A percentile compares a stretch with the other conserved stretches of the same genome.
These are phyloP conservation scores for Fusarium sulawesiense DNA, from an alignment of 2,329 filamentous ascomycete species.

Conservation along the genomic window DNA sequence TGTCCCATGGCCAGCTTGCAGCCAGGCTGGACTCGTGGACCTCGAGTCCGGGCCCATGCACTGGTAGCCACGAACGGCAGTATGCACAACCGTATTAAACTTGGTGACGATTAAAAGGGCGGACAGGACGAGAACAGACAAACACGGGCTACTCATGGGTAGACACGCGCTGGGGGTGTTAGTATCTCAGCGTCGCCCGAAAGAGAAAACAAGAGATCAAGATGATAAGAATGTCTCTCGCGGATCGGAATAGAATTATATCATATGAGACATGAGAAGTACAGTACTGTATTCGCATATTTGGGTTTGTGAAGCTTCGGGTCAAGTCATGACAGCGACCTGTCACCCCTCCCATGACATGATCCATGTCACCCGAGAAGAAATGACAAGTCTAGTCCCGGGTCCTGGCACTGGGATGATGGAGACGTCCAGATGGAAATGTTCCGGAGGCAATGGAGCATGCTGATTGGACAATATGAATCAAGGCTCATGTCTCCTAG, in stretches of 20 bases:
- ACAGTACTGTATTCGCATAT: conserved; percentile 5
- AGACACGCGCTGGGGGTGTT: conserved; percentile 12
- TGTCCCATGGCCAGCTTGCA: not conserved
- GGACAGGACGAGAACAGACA: conserved; percentile 26
- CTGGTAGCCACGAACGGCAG: conserved; percentile 30
- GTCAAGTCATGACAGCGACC: conserved; percentile 20
- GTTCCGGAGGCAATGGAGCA: conserved; percentile 11
- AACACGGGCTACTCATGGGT: conserved; percentile 9
- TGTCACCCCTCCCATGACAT: conserved; percentile 20
- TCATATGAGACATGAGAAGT: conserved; percentile 12
- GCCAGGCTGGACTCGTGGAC: not conserved
- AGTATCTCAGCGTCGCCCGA: not conserved
- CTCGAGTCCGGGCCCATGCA: conserved; percentile 5
- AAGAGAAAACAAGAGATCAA: conserved; percentile 16
- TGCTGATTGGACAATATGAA: conserved; percentile 14
- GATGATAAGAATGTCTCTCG: not conserved
- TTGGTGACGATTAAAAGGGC: conserved; percentile 1
- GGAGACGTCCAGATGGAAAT: conserved; percentile 22
- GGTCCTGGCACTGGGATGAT: conserved; percentile 1
- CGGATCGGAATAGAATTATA: conserved; percentile 24
- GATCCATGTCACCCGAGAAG: conserved; percentile 26
- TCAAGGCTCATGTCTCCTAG: conserved; percentile 15
- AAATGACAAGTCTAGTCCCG: conserved; percentile 25
- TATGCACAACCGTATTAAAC: conserved; percentile 30
- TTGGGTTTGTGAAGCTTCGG: conserved; percentile 14